These are phyloP conservation scores for Zoysia matrella DNA, from an alignment of 202 grass and related monocot genomes.

Conservation along the genomic window DNA sequence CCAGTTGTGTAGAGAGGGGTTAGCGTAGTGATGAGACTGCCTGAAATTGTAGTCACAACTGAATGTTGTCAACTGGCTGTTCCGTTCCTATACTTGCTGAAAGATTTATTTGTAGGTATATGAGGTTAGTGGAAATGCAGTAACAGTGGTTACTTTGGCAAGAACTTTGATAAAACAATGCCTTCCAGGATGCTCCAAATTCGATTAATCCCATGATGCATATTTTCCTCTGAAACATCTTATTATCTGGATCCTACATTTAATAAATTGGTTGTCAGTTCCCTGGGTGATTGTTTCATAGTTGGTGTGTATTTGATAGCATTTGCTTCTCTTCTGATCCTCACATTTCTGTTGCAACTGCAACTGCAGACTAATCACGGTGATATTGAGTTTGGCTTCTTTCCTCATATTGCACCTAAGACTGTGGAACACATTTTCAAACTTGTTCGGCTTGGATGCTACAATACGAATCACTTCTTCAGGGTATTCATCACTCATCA, in stretches of 20 bases:
- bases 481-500: conserved; percentile 51
- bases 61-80: neutral
- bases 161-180: neutral
- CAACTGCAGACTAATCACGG: conserved; percentile 83
- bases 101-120: conserved; percentile 4
- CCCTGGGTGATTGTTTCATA: neutral
- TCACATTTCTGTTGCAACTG: conserved; percentile 26
- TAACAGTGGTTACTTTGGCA: neutral
- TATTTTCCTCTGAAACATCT: neutral
- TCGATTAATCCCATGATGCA: neutral
- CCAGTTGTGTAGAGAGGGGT: neutral
- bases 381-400: conserved; percentile 96
- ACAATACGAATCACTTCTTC: conserved; percentile 98
- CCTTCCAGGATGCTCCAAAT: neutral
- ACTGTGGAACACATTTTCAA: conserved; percentile 96
- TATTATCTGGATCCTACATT: conserved; percentile 11
- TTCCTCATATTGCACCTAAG: conserved; percentile 81
- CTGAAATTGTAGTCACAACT: neutral
- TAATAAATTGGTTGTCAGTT: neutral
- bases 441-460: conserved; percentile 89
- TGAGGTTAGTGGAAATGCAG: neutral
- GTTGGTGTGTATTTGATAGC: neutral
- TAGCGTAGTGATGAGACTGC: neutral
- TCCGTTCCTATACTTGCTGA: neutral
- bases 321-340: conserved; percentile 3